These are phyloP conservation scores for Cyclostephanos invisitatus DNA, from an alignment of 108 stramenopile genomes.

Conservation along the genomic window DNA sequence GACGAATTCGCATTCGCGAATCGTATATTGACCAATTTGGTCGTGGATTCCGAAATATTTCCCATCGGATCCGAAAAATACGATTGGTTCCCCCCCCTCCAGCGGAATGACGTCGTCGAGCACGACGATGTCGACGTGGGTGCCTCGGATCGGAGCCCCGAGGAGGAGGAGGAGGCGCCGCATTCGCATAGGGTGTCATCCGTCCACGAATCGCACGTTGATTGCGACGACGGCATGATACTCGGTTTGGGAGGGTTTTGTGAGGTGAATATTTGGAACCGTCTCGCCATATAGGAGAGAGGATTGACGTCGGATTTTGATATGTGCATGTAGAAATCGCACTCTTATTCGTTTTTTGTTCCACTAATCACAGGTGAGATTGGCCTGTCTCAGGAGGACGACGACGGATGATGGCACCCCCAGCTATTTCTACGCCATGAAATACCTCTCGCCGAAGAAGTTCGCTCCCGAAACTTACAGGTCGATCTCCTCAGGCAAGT, in stretches of 20 bases:
- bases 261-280: conserved; percentile 47
- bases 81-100: conserved; percentile 28
- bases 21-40: conserved; percentile 12
- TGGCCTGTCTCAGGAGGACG: not conserved
- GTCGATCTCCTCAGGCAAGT: not conserved
- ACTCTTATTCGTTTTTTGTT: too few species aligned
- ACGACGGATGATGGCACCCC: not conserved
- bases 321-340: too few species aligned
- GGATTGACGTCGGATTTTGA: too few species aligned
- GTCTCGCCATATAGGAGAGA: too few species aligned
- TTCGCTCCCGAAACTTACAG: not conserved
- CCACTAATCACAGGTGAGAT: not conserved
- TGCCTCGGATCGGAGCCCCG: not conserved
- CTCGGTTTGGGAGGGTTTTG: conserved; percentile 65
- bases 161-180: not conserved
- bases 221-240: conserved; percentile 18
- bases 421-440: conserved; percentile 29
- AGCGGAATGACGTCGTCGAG: not conserved
- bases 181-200: not conserved
- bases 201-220: conserved; percentile 11
- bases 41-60: conserved; percentile 28
- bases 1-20: conserved; percentile 30
- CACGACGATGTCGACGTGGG: not conserved
- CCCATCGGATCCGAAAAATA: conserved; percentile 6
- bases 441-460: conserved; percentile 29